Base-by-base conservation (phyloP, 805 yeast species). In the Brettanomyces bruxellensis region DNA sequence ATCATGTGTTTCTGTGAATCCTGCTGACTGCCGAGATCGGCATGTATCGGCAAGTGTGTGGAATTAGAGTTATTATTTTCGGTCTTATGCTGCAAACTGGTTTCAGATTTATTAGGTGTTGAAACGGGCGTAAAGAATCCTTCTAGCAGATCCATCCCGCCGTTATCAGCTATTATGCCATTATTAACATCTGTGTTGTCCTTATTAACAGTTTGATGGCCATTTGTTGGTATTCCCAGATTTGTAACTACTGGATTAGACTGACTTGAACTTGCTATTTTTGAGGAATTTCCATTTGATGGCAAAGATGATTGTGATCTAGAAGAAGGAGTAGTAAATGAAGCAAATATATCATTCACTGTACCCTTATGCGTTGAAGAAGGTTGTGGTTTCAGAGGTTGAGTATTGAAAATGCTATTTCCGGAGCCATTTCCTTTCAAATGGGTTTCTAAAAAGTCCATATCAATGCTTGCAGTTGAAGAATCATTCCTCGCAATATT, bases 121-220 rank as follows among this genome's bases (percentile, higher is more conserved):
- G 41, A 18, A n/a, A 28, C 11, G 3, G 32, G 32, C 7, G 32
- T 28, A 28, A 28, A 28, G 34, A 49, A 49, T 18, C 44, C 49
- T 25, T 49, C 51, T 22, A 49, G 25, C 3, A 48, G 28, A 38
- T 48, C 48, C 3, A 42, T 24, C 5, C 3, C 32, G 11, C 32
- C 32, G 11, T 28, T 28, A 6, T 2, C 32, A 28, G 32, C 9
- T 28, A 2, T 7, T 28, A 28, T 7, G 11, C 46, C 38, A 22
- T 42, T 35, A 9, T 40, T 35, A 32, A 18, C 12, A 11, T 23
- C 39, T n/a, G 35, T n/a, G 2, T 18, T 18, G 18, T 18, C 18
- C 18, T 18, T 18, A 18, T 18, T 18, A 18, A 18, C 18, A 18
- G 18, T 18, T 18, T 18, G 18, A 18, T 18, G 18, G 18, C 18